Evolutionary conservation across 2,329 filamentous ascomycete genomes (phyloP), one percentile per base, ranked within the genome.

Genomic region (Alternaria dauci): DNA sequence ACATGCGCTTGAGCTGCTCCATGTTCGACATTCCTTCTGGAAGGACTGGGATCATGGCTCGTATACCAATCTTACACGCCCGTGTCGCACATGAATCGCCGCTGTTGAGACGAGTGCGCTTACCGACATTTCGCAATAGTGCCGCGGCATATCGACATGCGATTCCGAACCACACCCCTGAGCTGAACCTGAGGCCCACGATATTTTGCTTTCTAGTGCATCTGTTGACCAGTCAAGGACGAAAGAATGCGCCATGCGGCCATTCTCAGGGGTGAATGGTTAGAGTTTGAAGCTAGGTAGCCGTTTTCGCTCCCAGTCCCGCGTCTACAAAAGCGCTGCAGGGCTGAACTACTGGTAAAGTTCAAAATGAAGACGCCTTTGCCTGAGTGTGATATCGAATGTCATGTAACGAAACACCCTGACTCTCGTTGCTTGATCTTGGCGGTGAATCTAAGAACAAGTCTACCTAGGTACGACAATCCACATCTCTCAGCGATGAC

Each of bases 271-370:
- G 56, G 56, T 39, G 48, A 38, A 34, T 38, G 44, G 47, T 41
- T 26, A 38, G 36, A 30, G 26, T 55, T 50, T 14, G 36, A 48
- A 36, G 50, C 55, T 58, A 30, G 32, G n/a, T 47, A 41, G 41
- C 25, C 25, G 51, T 59, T 34, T 28, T 53, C 59, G 61, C 61
- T 59, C 58, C 59, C 58, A 51, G 58, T 54, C 46, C 43, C 23
- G 51, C 51, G 18, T 16, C 20, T 50, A 26, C 8, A 55, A 41
- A 46, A 8, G 20, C 16, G 56, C 56, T 44, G 56, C 57, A 43
- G 47, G 55, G 52, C 30, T 32, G 39, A 44, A 23, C 41, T 47
- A 47, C 44, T 52, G 51, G 36, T 57, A 51, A 46, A 53, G 53
- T 32, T 55, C 39, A 5, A 26, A 51, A 52, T 25, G 32, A 46